Conservation (phyloP, 2,329 filamentous ascomycete species). For the Fusarium sp. region DNA sequence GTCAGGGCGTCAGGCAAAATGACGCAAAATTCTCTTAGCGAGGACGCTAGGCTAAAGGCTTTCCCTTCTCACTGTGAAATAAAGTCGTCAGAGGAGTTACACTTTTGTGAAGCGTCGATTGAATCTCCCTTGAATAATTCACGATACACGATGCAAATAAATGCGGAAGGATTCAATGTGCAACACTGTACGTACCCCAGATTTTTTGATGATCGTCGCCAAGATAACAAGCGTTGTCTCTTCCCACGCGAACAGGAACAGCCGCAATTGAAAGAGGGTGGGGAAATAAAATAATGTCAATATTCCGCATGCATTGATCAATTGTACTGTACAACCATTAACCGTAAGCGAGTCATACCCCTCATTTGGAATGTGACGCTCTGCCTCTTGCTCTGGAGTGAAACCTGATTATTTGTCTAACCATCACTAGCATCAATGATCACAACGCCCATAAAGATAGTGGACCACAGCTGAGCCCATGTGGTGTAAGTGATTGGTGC, state of each 20-base stretch:
- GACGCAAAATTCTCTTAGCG: background rate
- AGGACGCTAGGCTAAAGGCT: background rate
- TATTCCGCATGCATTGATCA: background rate
- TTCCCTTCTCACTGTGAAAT: background rate
- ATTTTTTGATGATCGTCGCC: background rate
- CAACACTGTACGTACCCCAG: background rate
- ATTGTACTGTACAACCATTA: background rate
- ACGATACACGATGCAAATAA: background rate
- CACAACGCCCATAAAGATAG: background rate
- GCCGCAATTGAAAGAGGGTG: background rate
- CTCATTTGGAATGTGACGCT: background rate
- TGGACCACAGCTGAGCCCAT: constrained; percentile 5
- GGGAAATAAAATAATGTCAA: no score
- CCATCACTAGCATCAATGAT: background rate
- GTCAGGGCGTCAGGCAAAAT: background rate
- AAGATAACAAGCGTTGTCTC: background rate
- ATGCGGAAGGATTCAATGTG: background rate
- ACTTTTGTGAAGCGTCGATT: background rate
- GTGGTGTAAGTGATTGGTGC: constrained; percentile 30
- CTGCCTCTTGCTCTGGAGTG: background rate
- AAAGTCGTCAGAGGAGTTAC: background rate
- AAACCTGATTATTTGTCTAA: background rate
- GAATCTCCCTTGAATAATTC: background rate
- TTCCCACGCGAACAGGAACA: background rate
- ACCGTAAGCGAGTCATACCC: background rate